These are phyloP conservation scores for Bullera alba DNA, from an alignment of 768 basidiomycete species.

Conservation along the genomic window DNA sequence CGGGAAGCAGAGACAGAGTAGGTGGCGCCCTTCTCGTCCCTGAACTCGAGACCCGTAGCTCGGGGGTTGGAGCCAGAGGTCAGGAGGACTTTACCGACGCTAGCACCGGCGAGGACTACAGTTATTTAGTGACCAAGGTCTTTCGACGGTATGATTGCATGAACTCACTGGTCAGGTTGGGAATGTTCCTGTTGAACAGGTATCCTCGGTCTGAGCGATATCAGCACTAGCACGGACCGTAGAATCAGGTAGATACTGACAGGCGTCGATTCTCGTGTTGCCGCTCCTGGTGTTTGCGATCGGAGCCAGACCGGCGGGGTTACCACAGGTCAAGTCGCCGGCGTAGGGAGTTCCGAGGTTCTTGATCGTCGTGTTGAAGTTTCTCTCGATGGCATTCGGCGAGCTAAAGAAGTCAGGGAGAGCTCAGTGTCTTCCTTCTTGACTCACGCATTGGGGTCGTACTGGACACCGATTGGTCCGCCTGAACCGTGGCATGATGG, in stretches of 20 bases:
- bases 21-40: conserved; percentile 10
- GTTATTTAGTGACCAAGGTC: neutral
- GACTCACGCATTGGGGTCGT: conserved; percentile 21
- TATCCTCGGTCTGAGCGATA: conserved; percentile 40
- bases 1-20: conserved; percentile 31
- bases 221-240: neutral
- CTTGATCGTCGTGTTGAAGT: conserved; percentile 27
- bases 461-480: conserved; percentile 34
- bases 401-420: no score
- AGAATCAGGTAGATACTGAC: neutral
- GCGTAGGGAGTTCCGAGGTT: conserved; percentile 27
- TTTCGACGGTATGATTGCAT: no score
- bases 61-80: conserved; percentile 15
- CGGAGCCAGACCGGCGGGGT: conserved; percentile 29
- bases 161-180: conserved; percentile 31
- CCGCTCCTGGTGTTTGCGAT: conserved; percentile 32
- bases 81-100: conserved; percentile 30
- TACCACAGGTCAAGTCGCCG: conserved; percentile 33
- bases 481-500: conserved; percentile 20
- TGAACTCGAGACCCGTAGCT: conserved; percentile 37
- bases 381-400: conserved; percentile 21
- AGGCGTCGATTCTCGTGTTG: conserved; percentile 30
- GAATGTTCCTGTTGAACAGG: conserved; percentile 20
- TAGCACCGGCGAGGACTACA: conserved; percentile 29
- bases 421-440: no score